A percentile compares a stretch with the other conserved stretches of the same genome.
Conservation (phyloP, 108 stramenopile genomes). For the Fistulifera pelliculosa region DNA sequence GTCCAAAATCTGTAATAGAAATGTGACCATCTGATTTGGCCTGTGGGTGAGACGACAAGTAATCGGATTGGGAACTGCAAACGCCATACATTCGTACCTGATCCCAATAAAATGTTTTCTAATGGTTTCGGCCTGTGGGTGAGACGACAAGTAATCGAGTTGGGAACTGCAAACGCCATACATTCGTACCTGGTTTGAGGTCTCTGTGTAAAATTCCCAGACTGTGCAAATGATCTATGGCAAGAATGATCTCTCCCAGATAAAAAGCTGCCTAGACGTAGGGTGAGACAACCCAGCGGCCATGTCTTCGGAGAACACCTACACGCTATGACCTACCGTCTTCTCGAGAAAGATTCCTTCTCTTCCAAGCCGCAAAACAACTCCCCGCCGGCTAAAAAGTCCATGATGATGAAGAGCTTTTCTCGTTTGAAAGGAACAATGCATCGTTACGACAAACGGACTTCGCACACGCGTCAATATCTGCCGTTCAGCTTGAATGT, state of each 20-base stretch:
- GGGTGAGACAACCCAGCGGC: too few relatives aligned
- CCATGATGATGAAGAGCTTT: slow-evolving; percentile 96
- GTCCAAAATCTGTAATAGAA: slow-evolving; percentile 94
- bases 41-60: too few relatives aligned
- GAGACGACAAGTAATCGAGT: too few relatives aligned
- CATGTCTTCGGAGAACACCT: too few relatives aligned
- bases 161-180: too few relatives aligned
- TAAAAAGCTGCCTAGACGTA: slow-evolving; percentile 97
- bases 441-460: slow-evolving; percentile 94
- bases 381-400: slow-evolving; percentile 94
- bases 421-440: slow-evolving; percentile 95
- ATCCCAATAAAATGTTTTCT: slow-evolving; percentile 87
- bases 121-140: too few relatives aligned
- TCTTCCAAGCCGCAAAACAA: slow-evolving; percentile 79
- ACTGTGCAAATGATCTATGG: slow-evolving; percentile 85
- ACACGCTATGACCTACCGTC: too few relatives aligned
- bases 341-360: slow-evolving; percentile 61
- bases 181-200: too few relatives aligned
- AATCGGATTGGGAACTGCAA: too few relatives aligned
- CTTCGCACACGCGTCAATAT: slow-evolving; percentile 88
- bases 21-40: slow-evolving; percentile 90
- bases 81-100: too few relatives aligned
- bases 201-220: slow-evolving; percentile 93
- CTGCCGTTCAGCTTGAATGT: slow-evolving; percentile 85
- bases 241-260: slow-evolving; percentile 92